Percentiles rank a stretch among this genome's conserved stretches.
Evolutionary conservation across 129 eudicot genomes (phyloP).

Genomic region (Flaveria brownii): DNA sequence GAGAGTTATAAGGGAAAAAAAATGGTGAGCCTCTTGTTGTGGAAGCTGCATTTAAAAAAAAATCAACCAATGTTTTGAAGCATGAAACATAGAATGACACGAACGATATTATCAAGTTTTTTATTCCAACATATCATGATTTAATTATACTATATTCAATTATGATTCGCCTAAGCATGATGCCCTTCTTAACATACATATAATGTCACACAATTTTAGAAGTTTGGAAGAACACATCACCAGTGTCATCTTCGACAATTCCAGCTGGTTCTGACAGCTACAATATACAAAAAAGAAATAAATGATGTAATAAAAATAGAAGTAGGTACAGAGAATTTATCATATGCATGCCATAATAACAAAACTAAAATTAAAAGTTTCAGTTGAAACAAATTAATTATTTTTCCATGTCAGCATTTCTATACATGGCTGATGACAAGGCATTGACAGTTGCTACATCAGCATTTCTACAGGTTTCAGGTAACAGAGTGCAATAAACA

Average conservation of each 20-base stretch:
- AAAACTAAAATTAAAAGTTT: background rate
- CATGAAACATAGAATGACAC: background rate
- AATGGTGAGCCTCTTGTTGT: slow-evolving; percentile 16
- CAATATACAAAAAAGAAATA: slow-evolving; percentile 22
- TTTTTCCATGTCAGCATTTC: background rate
- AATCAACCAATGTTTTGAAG: background rate
- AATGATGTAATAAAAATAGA: background rate
- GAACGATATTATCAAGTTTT: background rate
- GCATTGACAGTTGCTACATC: slow-evolving; percentile 4
- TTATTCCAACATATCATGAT: slow-evolving; percentile 6
- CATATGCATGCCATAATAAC: background rate
- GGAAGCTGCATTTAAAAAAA: slow-evolving; percentile 15
- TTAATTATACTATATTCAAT: background rate
- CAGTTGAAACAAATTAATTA: background rate
- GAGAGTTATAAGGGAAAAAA: slow-evolving; percentile 21
- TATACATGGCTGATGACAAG: background rate
- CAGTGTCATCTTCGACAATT: slow-evolving; percentile 73
- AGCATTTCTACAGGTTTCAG: background rate
- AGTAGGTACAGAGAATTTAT: background rate
- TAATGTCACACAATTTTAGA: background rate
- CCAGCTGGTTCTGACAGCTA: slow-evolving; percentile 99
- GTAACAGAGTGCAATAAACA: background rate
- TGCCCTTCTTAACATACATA: slow-evolving; percentile 11
- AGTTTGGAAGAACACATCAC: slow-evolving; percentile 39
- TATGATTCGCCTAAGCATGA: slow-evolving; percentile 6